A percentile compares a stretch with the other conserved stretches of the same genome.
Evolutionary conservation across 192 early-diverging fungal genomes (phyloP).

Genomic region (Coemansia sp.): DNA sequence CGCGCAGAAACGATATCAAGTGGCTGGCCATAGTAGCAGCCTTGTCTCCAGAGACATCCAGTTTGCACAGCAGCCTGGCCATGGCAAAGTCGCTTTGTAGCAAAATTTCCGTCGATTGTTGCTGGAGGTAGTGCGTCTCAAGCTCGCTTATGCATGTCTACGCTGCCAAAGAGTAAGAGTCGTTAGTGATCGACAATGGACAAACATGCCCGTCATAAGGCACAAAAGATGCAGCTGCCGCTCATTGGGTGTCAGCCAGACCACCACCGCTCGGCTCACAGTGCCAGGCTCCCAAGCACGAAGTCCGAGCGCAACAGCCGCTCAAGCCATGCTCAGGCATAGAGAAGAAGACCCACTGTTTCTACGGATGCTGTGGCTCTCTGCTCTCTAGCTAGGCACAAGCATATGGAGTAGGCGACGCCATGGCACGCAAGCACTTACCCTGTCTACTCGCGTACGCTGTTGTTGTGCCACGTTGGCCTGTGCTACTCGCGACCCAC

Average conservation of each 20-base stretch:
- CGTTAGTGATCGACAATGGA: neutral
- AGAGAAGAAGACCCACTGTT: neutral
- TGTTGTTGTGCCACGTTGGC: constrained; percentile 28
- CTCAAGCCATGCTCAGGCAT: neutral
- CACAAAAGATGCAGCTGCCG: neutral
- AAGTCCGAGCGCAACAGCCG: neutral
- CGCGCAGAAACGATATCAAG: constrained; percentile 49
- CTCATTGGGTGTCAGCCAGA: neutral
- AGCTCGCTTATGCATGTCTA: constrained; percentile 48
- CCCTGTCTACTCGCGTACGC: constrained; percentile 36
- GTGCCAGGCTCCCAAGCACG: neutral
- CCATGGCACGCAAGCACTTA: constrained; percentile 17
- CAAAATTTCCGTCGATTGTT: constrained; percentile 45
- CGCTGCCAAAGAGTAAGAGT: neutral
- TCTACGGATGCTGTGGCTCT: neutral
- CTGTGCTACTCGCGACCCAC: constrained; percentile 23
- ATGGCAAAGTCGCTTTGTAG: constrained; percentile 41
- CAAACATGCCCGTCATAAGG: neutral
- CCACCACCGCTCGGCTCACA: neutral
- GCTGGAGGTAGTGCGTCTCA: constrained; percentile 49
- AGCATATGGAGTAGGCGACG: neutral
- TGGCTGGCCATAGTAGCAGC: constrained; percentile 52
- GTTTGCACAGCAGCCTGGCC: constrained; percentile 30
- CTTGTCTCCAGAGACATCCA: constrained; percentile 45
- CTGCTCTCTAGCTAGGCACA: neutral